Evolutionary conservation across 768 basidiomycete genomes (phyloP).

Genomic region (Tulasnella sp.): DNA sequence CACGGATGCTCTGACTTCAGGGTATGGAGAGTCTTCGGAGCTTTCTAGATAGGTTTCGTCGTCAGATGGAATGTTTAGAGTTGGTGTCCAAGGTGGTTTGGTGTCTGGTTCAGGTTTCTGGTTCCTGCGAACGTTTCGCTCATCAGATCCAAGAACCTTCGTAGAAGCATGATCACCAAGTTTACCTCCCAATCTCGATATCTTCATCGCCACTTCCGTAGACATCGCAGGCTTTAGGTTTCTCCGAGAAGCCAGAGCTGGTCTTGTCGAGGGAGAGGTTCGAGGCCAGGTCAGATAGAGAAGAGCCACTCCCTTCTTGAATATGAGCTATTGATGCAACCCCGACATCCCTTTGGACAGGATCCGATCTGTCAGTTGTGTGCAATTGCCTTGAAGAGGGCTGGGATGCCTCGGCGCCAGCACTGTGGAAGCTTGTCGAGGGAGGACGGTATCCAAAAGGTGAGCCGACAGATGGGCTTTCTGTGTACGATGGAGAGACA

Average conservation of each 20-base stretch:
- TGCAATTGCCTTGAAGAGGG: not conserved
- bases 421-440: not conserved
- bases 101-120: not conserved
- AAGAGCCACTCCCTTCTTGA: not conserved
- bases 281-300: not conserved
- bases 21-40: slow-evolving; percentile 91
- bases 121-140: not conserved
- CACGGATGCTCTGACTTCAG: slow-evolving; percentile 96
- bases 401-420: not conserved
- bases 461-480: not conserved
- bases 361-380: not conserved
- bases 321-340: not conserved
- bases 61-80: not conserved
- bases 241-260: not conserved
- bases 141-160: not conserved
- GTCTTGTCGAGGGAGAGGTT: not conserved
- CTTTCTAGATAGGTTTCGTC: not conserved
- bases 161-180: not conserved
- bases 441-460: not conserved
- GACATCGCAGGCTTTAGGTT: not conserved
- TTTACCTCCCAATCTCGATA: not conserved
- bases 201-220: not conserved
- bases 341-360: not conserved
- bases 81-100: not conserved
- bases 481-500: not conserved